Evolutionary conservation across 2,329 filamentous ascomycete species (phyloP), one percentile per base, ranked within the genome.

Genomic region (Colletotrichum agaves): DNA sequence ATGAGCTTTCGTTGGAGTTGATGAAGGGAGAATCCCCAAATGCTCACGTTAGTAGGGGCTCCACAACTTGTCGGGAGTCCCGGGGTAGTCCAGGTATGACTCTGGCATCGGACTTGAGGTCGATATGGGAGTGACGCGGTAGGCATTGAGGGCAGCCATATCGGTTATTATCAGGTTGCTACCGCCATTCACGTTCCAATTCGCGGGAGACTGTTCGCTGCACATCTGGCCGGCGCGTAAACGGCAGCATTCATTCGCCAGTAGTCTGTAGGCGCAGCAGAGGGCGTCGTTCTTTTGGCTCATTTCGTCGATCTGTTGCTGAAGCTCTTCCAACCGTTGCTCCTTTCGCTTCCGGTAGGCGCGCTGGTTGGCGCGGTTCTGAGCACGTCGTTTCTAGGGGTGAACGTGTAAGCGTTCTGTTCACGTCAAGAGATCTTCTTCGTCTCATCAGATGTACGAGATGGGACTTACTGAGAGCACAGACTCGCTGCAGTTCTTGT

Each of bases 401-500:
- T 41, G 15, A 10, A 49, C 4, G 33, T 37, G 61, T 67, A 19
- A 65, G 64, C 35, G 10, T 37, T 35, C 5, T 21, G 27, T 1
- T 27, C 27, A 27, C 8, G 27, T 27, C 27, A 8, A 27, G 6
- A 27, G 27, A 27, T 7, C 27, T 7, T 27, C 27, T 27, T 27
- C 17, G 31, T 37, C 11, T 59, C 19, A 8, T 13, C 8, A 23
- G 12, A 12, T 27, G 33, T 21, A 8, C 15, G 13, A 12, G 7
- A n/a, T 41, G n/a, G n/a, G 19, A 53, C 69, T 66, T 35, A 70
- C 69, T 17, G 61, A 61, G 50, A 69, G 61, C 33, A 65, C 65
- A 7, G 60, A 33, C 47, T 70, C 69, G 61, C 50, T 70, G 69
- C 69, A 70, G 43, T 70, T 64, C 52, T 70, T 70, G 43, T 69